Base-by-base conservation (phyloP, 192 early-diverging fungal genomes). In the Umbelopsis ramanniana region DNA sequence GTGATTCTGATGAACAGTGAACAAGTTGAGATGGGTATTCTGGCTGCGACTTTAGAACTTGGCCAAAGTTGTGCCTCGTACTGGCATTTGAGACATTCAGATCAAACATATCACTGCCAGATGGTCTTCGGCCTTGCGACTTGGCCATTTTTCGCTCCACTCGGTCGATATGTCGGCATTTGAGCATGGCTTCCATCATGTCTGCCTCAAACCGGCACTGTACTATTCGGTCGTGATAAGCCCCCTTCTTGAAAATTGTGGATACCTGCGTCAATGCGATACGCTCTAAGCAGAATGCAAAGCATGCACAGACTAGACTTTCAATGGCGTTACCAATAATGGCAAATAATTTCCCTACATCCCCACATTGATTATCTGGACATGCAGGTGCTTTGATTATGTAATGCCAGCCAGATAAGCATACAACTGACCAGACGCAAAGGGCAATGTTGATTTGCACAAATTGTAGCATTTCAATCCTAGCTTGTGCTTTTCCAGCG, bases 131-230 rank as follows among this genome's bases (percentile, higher is more conserved):
- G 33, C 57, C 35, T 37, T 63, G 57, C 26, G 19, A 11, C 12
- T 63, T 63, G 0, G 57, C 57, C 2, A 63, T 63, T 37, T 63
- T 63, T 63, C 26, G 23, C 33, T 63, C 57, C 10, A 63, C 57
- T 37, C 26, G 23, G 33, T 63, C 57, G 33, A 63, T 63, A 63
- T 63, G 57, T 63, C 57, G 33, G 57, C 57, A 63, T 37, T 63
- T 63, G 4, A 63, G 57, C 57, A 63, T 63, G n/a, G 57, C 57
- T 35, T 63, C 57, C 0, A 63, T 63, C 57, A 63, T 63, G 33
- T 63, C 57, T 2, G 57, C 12, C 35, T 63, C 57, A 29, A 63
- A 63, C 15, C 12, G 26, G 19, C 57, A 63, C 35, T 63, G 57
- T 14, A 63, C 33, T 12, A 63, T n/a, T 37, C 57, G 57, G 29